Evolutionary conservation across 495 filamentous ascomycete genomes (phyloP), one percentile per base, ranked within the genome.

Genomic region (Daldinia concentrica): DNA sequence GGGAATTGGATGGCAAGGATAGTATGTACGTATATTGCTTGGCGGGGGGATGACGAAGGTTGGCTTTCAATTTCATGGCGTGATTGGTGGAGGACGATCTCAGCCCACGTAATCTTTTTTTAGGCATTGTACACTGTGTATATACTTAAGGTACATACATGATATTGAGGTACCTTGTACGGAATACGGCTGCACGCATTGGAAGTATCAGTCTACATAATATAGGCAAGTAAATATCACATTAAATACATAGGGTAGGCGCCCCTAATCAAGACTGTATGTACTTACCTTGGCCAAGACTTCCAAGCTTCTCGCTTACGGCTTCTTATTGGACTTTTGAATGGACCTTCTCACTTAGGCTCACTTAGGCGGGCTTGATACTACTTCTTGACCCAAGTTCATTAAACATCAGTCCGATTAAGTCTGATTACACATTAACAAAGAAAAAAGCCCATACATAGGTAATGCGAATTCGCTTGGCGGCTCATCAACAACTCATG

Each of bases 321-420:
- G 19, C 43, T 48, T 48, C 17, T 19, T 48, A 22, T 48, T 48
- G 19, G 43, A 48, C 43, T 24, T 48, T 48, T 22, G 8, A 48
- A 24, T 22, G 17, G 41, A 45, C 41, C 41, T 45, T 45, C 41
- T 45, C n/a, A 45, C 41, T 45, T 45, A 45, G n/a, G 39, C 39
- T 43, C 15, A 43, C 39, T 43, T 43, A 45, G n/a, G 41, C 22
- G 41, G 41, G 41, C 1, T 19, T 48, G 11, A 48, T 48, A 22
- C 43, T 22, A 48, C 43, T 48, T 45, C 24, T 52, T 27, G 19
- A 52, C 50, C 50, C 24, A 52, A 52, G 50, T 48, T 48, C 43
- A 48, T 48, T 48, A 24, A 24, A 48, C 17, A 48, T 48, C 43
- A 48, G 43, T 48, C 41, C n/a, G 41, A 45, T 45, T 45, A 22